Evolutionary conservation across 331 rosid species (phyloP), one percentile per base, ranked within the genome.

Genomic region (Prunus yedoensis): DNA sequence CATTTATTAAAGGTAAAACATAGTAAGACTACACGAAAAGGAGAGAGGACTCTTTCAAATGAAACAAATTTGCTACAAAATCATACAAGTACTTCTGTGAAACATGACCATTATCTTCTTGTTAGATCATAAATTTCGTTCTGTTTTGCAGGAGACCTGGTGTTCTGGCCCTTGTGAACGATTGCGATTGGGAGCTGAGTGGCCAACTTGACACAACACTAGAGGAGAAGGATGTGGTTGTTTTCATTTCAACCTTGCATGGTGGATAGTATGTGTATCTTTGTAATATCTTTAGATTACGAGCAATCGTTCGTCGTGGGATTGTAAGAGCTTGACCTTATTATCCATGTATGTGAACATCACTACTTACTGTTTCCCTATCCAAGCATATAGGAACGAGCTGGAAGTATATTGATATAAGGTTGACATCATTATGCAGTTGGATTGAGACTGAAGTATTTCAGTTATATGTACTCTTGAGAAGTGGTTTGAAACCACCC

Each of bases 181-280:
- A 94, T 74, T 92, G 97, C 70, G 97, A 94, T 62, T 94, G 99
- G 99, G 99, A 94, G 81, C 90, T 94, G 65, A 92, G 93, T 69
- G 97, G 97, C 46, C 99, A 90, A 81, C 93, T 94, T 32, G 85
- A 77, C 59, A 92, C 99, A 28, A 64, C 86, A 35, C 76, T 94
- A 10, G 97, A 94, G 84, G 99, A 94, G 65, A 92, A 89, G 81
- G 97, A 94, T 78, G 93, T 84, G 57, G 89, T 94, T 58, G 99
- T 92, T 74, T 94, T 92, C 80, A 92, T 94, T 74, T 94, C 99
- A 70, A 94, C 97, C 76, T 86, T 94, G 83, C 99, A 94, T 43
- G 97, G 99, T 41, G 99, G 99, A 47, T 92, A 90, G 81, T 13
- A 52, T 75, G 23, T 65, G 41, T 47, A 58, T 79, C 47, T 51